Conservation (phyloP, 2,329 filamentous ascomycete species). For the Botrytis medusae region DNA sequence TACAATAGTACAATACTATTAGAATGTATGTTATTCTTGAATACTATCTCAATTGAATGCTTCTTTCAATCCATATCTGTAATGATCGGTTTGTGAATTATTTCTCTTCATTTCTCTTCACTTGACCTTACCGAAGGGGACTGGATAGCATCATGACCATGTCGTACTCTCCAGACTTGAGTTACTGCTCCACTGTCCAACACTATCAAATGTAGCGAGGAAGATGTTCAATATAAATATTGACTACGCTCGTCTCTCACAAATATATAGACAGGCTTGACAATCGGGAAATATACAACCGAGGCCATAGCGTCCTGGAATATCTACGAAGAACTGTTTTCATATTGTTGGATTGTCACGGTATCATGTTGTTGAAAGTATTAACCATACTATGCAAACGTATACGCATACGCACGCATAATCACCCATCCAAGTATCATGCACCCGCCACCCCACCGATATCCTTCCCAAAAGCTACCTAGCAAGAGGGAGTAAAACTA, state of each 20-base stretch:
- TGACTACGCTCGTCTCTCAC: neutral
- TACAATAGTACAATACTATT: neutral
- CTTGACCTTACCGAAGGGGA: neutral
- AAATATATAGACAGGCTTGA: neutral
- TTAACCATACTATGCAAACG: neutral
- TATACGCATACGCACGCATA: neutral
- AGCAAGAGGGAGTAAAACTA: constrained; percentile 14
- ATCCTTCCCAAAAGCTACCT: constrained; percentile 13
- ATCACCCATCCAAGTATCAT: constrained; percentile 16
- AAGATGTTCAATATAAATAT: neutral
- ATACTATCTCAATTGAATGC: neutral
- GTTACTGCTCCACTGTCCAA: neutral
- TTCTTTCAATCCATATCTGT: neutral
- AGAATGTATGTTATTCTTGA: neutral
- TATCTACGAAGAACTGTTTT: neutral
- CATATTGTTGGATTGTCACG: neutral
- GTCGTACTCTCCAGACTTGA: neutral
- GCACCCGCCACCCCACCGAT: neutral
- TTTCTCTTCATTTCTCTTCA: neutral
- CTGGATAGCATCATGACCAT: neutral
- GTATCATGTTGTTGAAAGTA: constrained; percentile 14
- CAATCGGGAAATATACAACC: neutral
- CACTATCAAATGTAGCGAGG: neutral
- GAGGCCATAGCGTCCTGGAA: neutral
- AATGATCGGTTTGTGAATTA: neutral